Conservation (phyloP, 2,329 filamentous ascomycete species). For the Lecanicillium sp. region DNA sequence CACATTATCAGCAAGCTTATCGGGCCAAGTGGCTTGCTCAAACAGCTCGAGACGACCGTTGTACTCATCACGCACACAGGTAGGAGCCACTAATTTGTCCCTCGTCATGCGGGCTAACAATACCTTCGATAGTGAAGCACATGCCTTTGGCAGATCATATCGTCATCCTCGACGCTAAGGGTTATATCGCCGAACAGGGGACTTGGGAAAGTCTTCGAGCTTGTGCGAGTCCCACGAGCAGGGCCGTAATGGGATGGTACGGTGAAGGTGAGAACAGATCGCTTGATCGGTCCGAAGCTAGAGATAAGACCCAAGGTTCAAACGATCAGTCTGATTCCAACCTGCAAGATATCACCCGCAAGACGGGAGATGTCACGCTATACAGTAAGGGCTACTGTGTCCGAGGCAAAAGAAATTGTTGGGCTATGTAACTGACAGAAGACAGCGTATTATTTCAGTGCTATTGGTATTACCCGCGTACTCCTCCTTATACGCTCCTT, state of each 20-base stretch:
- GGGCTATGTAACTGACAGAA: neutral
- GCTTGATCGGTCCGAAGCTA: neutral
- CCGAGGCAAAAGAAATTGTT: no score
- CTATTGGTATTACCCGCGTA: neutral
- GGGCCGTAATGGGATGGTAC: neutral
- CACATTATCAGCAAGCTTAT: conserved; percentile 8
- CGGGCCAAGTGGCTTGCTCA: conserved; percentile 8
- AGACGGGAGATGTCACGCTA: neutral
- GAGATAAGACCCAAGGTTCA: neutral
- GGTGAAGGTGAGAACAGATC: neutral
- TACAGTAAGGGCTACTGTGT: neutral
- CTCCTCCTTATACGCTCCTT: neutral
- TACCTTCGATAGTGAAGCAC: conserved; percentile 5
- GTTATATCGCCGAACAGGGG: conserved; percentile 10
- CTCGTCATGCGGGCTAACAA: neutral
- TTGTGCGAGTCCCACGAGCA: conserved; percentile 6
- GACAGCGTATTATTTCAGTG: conserved; percentile 2
- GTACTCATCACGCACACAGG: conserved; percentile 11
- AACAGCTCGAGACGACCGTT: conserved; percentile 8
- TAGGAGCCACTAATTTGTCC: conserved; percentile 3
- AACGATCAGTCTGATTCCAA: neutral
- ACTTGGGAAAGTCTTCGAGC: conserved; percentile 9
- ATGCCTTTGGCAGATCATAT: conserved; percentile 10
- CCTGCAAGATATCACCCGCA: neutral
- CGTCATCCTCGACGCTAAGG: conserved; percentile 6